A percentile compares a stretch with the other conserved stretches of the same genome.
Evolutionary conservation across 2,329 filamentous ascomycete genomes (phyloP).

Genomic region (Fonsecaea multimorphosa): DNA sequence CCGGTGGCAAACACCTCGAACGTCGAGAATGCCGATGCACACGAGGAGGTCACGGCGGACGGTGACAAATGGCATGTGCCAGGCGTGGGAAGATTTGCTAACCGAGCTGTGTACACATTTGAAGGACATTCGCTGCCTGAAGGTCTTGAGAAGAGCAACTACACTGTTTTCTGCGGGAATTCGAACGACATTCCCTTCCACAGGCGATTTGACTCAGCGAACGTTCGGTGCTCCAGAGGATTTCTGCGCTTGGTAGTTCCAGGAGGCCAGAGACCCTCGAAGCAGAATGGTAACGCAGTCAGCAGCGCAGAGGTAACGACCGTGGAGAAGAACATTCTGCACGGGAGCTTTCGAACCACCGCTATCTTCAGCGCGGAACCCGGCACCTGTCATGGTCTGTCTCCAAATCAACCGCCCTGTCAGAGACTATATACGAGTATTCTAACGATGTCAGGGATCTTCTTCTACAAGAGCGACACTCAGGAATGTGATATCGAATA

Average conservation of each 20-base stretch:
- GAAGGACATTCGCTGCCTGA: constrained; percentile 25
- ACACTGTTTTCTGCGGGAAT: constrained; percentile 24
- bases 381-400: constrained; percentile 37
- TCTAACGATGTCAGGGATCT: constrained; percentile 27
- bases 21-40: neutral
- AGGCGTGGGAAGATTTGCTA: constrained; percentile 31
- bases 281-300: constrained; percentile 20
- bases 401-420: neutral
- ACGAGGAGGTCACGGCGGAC: constrained; percentile 17
- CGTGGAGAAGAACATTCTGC: constrained; percentile 32
- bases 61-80: constrained; percentile 30
- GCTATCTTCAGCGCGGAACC: constrained; percentile 37
- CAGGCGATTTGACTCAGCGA: constrained; percentile 29
- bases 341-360: constrained; percentile 38
- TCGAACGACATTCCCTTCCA: constrained; percentile 29
- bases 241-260: constrained; percentile 35
- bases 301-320: constrained; percentile 36
- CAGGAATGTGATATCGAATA: constrained; percentile 40
- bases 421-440: neutral
- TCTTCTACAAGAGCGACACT: constrained; percentile 37
- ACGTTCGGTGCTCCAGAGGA: constrained; percentile 31
- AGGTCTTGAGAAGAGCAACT: constrained; percentile 34
- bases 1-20: neutral
- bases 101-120: constrained; percentile 35
- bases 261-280: constrained; percentile 28